Conservation (phyloP, 208 protist genomes). For the Acanthamoeba divionensis region DNA sequence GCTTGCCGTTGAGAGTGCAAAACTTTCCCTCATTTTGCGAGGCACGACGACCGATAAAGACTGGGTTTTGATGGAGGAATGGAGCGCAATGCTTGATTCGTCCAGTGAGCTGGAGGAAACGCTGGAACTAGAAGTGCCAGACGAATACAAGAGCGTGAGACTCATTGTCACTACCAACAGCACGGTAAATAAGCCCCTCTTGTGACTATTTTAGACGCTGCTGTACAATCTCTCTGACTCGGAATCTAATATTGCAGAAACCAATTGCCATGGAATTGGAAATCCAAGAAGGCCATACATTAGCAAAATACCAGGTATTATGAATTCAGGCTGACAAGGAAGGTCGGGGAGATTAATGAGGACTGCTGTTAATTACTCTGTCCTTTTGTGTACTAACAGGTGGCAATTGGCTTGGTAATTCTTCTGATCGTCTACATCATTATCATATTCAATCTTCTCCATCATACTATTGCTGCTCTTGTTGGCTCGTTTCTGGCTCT, state of each 20-base stretch:
- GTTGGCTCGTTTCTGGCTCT: conserved; percentile 72
- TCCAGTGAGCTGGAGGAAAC: not conserved
- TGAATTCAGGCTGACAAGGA: too few relatives aligned
- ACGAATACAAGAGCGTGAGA: not conserved
- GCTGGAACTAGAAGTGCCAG: conserved; percentile 3
- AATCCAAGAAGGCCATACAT: not conserved
- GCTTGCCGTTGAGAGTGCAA: not conserved
- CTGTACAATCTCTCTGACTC: too few relatives aligned
- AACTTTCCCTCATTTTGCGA: not conserved
- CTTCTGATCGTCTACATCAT: conserved; percentile 73
- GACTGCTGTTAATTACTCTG: too few relatives aligned
- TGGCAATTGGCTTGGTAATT: conserved; percentile 67
- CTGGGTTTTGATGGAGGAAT: not conserved
- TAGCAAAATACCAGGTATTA: not conserved
- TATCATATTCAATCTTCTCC: conserved; percentile 77
- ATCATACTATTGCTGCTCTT: conserved; percentile 72
- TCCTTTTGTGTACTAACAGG: conserved; percentile 26
- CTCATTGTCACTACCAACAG: not conserved
- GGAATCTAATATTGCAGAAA: not conserved
- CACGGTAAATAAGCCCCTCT: not conserved
- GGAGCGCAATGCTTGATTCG: not conserved
- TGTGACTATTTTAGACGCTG: too few relatives aligned
- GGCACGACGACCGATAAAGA: not conserved
- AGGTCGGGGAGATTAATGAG: too few relatives aligned
- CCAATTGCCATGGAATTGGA: not conserved